These are phyloP conservation scores for Kregervanrija fluxuum DNA, from an alignment of 805 yeast genomes.

Conservation along the genomic window DNA sequence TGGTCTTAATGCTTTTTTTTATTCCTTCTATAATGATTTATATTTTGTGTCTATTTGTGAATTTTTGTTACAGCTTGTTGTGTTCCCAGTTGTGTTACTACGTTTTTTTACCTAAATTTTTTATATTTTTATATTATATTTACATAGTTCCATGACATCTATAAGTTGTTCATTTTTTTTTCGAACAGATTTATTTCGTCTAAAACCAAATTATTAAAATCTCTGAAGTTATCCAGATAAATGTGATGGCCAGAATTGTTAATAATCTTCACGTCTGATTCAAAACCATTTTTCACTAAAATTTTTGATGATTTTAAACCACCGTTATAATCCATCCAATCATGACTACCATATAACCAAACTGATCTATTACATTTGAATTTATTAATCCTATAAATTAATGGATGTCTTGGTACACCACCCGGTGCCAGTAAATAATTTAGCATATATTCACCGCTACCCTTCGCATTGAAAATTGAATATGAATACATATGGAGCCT, in stretches of 20 bases:
- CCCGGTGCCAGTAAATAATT: constrained; percentile 85
- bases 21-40: not conserved
- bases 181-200: constrained; percentile 41
- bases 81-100: not conserved
- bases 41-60: not conserved
- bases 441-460: constrained; percentile 91
- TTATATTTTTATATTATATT: not conserved
- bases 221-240: constrained; percentile 57
- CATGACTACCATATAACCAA: constrained; percentile 83
- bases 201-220: constrained; percentile 45
- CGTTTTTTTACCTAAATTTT: not conserved
- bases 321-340: constrained; percentile 53
- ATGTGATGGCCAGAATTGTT: constrained; percentile 69
- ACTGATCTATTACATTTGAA: constrained; percentile 27
- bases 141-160: not conserved
- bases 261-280: constrained; percentile 25
- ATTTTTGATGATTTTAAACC: constrained; percentile 35
- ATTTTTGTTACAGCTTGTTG: not conserved
- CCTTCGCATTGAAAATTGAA: constrained; percentile 75
- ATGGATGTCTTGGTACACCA: constrained; percentile 77
- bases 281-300: constrained; percentile 24
- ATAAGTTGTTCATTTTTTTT: not conserved
- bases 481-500: constrained; percentile 75
- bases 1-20: not conserved
- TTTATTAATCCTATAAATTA: constrained; percentile 45